Percentiles rank a stretch among this genome's conserved stretches.
phyloP scores from a whole-genome alignment of 768 basidiomycete genomes.

The Rhodocollybia butyracea region DNA sequence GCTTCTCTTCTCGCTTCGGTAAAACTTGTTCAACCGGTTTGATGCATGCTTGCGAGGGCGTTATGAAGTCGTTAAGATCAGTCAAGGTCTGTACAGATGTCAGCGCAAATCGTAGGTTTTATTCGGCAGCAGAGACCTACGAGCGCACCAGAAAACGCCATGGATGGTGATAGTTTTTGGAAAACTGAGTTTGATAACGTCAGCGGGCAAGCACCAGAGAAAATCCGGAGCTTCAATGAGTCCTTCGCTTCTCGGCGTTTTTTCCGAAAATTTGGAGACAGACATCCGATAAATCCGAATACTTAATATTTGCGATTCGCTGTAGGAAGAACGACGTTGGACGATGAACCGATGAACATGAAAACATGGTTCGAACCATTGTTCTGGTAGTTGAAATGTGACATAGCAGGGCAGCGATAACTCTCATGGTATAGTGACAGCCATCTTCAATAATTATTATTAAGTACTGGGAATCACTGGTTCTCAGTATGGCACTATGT shows the following conservation, averaged over 20 bases:
- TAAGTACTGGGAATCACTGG: not conserved
- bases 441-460: too few species aligned
- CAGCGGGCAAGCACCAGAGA: not conserved
- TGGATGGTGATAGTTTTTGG: conserved; percentile 22
- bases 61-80: conserved; percentile 96
- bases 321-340: too few species aligned
- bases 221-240: not conserved
- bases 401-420: too few species aligned
- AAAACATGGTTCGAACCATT: too few species aligned
- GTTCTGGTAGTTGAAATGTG: too few species aligned
- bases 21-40: conserved; percentile 71
- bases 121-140: conserved; percentile 37
- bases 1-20: conserved; percentile 27
- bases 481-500: too few species aligned
- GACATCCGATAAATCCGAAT: too few species aligned
- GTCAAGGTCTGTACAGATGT: conserved; percentile 65
- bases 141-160: conserved; percentile 88
- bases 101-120: not conserved
- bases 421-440: too few species aligned
- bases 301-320: too few species aligned
- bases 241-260: not conserved
- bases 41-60: conserved; percentile 95
- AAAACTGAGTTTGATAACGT: not conserved
- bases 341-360: too few species aligned
- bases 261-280: too few species aligned